Evolutionary conservation across 2,329 filamentous ascomycete species (phyloP).

Genomic region (Tetracladium maxilliforme): DNA sequence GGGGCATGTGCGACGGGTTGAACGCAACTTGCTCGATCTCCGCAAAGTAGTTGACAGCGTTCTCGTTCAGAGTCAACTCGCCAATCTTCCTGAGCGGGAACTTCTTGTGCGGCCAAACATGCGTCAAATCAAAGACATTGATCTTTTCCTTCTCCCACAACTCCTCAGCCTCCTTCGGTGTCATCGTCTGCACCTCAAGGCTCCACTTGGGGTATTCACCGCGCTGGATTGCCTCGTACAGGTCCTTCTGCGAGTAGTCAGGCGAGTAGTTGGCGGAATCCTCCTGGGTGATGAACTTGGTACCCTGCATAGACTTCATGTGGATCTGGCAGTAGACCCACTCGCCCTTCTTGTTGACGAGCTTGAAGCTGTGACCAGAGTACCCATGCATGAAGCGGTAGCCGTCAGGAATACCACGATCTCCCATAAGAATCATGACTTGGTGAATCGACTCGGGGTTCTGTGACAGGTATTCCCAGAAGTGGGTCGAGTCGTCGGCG

Average conservation of each 20-base stretch:
- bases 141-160: slow-evolving; percentile 23
- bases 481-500: slow-evolving; percentile 45
- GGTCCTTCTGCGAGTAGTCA: slow-evolving; percentile 33
- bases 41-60: slow-evolving; percentile 39
- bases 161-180: slow-evolving; percentile 32
- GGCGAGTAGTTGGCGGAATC: slow-evolving; percentile 27
- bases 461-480: slow-evolving; percentile 45
- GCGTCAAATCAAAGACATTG: slow-evolving; percentile 37
- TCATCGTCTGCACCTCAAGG: slow-evolving; percentile 36
- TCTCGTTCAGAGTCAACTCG: slow-evolving; percentile 28
- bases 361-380: slow-evolving; percentile 37
- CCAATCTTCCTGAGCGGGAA: slow-evolving; percentile 32
- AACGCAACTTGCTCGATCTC: slow-evolving; percentile 58
- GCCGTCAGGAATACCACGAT: slow-evolving; percentile 37
- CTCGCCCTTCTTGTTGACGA: slow-evolving; percentile 34
- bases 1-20: slow-evolving; percentile 48
- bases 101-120: slow-evolving; percentile 33
- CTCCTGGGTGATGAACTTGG: slow-evolving; percentile 32
- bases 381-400: slow-evolving; percentile 40
- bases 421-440: slow-evolving; percentile 42
- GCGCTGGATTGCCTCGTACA: slow-evolving; percentile 34
- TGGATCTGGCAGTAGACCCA: slow-evolving; percentile 40
- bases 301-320: slow-evolving; percentile 34
- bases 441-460: slow-evolving; percentile 41
- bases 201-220: slow-evolving; percentile 39